Base-by-base conservation (phyloP, 352 stramenopile genomes). In the Pythium phragmitis region DNA sequence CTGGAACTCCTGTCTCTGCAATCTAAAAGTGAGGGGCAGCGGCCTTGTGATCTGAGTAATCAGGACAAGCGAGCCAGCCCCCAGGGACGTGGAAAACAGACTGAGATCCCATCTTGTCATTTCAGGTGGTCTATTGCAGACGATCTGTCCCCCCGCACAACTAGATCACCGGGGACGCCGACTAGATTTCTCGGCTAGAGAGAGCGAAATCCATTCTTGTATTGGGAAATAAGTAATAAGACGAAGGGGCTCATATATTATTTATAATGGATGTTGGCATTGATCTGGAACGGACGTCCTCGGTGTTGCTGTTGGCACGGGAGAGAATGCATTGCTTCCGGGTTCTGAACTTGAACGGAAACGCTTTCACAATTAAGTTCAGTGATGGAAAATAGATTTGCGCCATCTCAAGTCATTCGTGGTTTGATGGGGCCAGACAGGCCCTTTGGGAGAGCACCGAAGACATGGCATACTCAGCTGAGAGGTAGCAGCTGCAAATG, bases 61-160 rank as follows among this genome's bases (percentile, higher is more conserved):
- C 51, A 60, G 67, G 66, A 67, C 52, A 53, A 68, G 33, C 28
- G 7, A 14, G 23, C 19, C 8, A 56, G 41, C 39, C 36, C 36
- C 14, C 26, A 47, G 26, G 42, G 11, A 46, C 48, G 33, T 41
- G 14, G 28, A 14, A 39, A 8, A 50, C 30, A 58, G 59, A 57
- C 45, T 30, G 61, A 68, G 68, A 75, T 72, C 58, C 67, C 68
- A 72, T 75, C 68, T 75, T 72, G 63, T 75, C 68, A 45, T 68
- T 57, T 60, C 8, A 46, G 17, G 14, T 14, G 34, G 23, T 12
- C 62, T 68, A 62, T 68, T 68, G 58, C 62, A 68, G 62, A 63
- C 63, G 36, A 14, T 45, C 9, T 47, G 36, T 16, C 4, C 14
- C 30, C 3, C 28, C 50, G 19, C 33, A 9, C 39, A 39, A 59